phyloP scores from a whole-genome alignment of 2,329 filamentous ascomycete genomes.

The Alternaria postmessia region DNA sequence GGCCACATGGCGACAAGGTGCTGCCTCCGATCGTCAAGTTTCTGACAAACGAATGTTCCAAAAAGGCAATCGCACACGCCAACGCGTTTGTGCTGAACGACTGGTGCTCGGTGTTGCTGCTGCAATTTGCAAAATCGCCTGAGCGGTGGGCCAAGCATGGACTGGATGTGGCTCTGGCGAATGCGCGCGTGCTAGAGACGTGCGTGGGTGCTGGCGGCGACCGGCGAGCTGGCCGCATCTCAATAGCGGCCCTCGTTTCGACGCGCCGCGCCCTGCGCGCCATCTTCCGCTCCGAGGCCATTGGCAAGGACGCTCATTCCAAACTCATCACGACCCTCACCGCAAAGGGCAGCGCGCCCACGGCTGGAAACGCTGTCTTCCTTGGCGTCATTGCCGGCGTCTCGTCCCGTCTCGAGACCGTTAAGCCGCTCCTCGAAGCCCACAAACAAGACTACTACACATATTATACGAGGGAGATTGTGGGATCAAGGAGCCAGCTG shows the following conservation, averaged over 20 bases:
- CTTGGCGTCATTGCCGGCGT: constrained; percentile 90
- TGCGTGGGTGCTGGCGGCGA: constrained; percentile 65
- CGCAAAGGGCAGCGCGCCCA: constrained; percentile 69
- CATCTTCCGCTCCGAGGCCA: constrained; percentile 68
- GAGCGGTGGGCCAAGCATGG: constrained; percentile 71
- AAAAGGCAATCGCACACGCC: constrained; percentile 76
- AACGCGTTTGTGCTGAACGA: constrained; percentile 90
- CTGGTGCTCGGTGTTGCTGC: constrained; percentile 84
- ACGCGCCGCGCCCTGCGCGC: constrained; percentile 82
- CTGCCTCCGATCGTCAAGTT: constrained; percentile 71
- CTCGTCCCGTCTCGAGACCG: constrained; percentile 72
- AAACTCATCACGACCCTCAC: constrained; percentile 73
- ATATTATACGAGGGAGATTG: constrained; percentile 85
- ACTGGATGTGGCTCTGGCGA: constrained; percentile 70
- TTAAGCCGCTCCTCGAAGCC: constrained; percentile 68
- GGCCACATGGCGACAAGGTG: constrained; percentile 63
- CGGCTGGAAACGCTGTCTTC: constrained; percentile 75
- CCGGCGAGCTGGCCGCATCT: constrained; percentile 62
- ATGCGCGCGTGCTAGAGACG: constrained; percentile 78
- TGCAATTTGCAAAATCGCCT: constrained; percentile 69
- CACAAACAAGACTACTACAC: constrained; percentile 77
- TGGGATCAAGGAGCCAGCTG: constrained; percentile 77
- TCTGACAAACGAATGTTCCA: constrained; percentile 76
- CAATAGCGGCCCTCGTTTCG: constrained; percentile 76
- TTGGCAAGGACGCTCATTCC: constrained; percentile 68